Evolutionary conservation across 2,329 filamentous ascomycete genomes (phyloP).

Genomic region (Dichotomopilus funicola): DNA sequence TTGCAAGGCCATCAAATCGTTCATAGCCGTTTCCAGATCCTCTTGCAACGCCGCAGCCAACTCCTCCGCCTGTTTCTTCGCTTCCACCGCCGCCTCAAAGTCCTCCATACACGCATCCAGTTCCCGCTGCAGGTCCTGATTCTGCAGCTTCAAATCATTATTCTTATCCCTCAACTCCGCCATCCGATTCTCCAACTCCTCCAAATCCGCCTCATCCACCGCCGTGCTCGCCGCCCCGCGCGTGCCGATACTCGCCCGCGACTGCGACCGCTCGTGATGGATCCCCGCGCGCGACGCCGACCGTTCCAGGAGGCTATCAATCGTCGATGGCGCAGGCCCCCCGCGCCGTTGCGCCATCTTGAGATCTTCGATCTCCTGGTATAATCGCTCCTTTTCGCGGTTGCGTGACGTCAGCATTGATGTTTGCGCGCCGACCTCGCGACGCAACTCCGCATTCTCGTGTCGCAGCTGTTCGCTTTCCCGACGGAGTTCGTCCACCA

Average conservation of each 20-base stretch:
- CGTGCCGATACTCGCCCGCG: slow-evolving; percentile 63
- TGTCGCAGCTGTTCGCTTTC: slow-evolving; percentile 73
- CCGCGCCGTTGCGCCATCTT: slow-evolving; percentile 79
- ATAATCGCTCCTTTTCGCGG: slow-evolving; percentile 86
- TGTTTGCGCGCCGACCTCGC: slow-evolving; percentile 90
- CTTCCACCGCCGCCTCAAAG: slow-evolving; percentile 64
- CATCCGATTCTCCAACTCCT: slow-evolving; percentile 78
- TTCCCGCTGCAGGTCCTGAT: slow-evolving; percentile 80
- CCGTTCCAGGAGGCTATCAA: slow-evolving; percentile 90
- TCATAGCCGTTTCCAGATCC: slow-evolving; percentile 71
- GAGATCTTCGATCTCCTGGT: slow-evolving; percentile 94
- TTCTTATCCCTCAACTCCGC: slow-evolving; percentile 79
- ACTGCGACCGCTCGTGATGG: slow-evolving; percentile 61
- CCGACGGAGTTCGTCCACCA: slow-evolving; percentile 67
- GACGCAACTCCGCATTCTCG: slow-evolving; percentile 85
- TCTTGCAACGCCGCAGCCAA: slow-evolving; percentile 61
- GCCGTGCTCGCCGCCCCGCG: slow-evolving; percentile 45
- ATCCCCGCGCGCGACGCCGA: slow-evolving; percentile 75
- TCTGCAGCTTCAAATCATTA: slow-evolving; percentile 78
- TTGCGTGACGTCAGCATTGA: slow-evolving; percentile 97
- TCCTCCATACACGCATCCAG: slow-evolving; percentile 74
- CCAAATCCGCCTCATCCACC: slow-evolving; percentile 69
- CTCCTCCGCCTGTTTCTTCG: slow-evolving; percentile 55
- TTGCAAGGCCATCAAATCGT: slow-evolving; percentile 73
- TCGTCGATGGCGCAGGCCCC: slow-evolving; percentile 55